Conservation (phyloP, 768 basidiomycete species). For the Amanita pallidorosea region DNA sequence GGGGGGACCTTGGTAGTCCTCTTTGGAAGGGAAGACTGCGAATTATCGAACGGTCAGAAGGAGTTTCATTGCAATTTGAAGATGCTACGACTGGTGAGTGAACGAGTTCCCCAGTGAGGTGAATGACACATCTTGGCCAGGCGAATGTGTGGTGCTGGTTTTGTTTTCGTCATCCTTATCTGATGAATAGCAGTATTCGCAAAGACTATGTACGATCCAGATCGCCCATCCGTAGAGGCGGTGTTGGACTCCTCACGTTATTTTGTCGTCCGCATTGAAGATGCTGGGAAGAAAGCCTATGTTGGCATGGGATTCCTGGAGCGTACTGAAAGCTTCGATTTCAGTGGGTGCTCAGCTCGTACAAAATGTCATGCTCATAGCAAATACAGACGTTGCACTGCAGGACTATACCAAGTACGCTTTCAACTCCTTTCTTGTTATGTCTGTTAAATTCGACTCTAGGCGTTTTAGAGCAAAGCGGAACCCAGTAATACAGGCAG, state of each 20-base stretch:
- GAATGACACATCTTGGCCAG: background rate
- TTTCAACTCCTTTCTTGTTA: slow-evolving; percentile 2
- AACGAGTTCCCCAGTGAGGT: background rate
- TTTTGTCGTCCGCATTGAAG: slow-evolving; percentile 88
- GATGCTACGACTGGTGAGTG: slow-evolving; percentile 65
- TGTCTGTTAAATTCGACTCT: background rate
- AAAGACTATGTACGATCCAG: slow-evolving; percentile 68
- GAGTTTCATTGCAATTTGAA: slow-evolving; percentile 69
- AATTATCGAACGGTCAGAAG: slow-evolving; percentile 66
- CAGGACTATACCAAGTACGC: slow-evolving; percentile 78
- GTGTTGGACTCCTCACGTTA: slow-evolving; percentile 93
- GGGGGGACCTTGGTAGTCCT: slow-evolving; percentile 77
- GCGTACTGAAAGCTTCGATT: slow-evolving; percentile 83
- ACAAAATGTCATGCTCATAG: background rate
- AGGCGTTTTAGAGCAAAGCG: slow-evolving; percentile 59
- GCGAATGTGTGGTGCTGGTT: slow-evolving; percentile 1
- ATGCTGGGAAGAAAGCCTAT: slow-evolving; percentile 78
- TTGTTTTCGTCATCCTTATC: background rate
- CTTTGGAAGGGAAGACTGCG: slow-evolving; percentile 90
- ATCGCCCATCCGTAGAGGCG: slow-evolving; percentile 83
- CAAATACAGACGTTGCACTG: slow-evolving; percentile 58
- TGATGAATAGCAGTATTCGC: slow-evolving; percentile 62
- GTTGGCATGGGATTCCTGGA: slow-evolving; percentile 92
- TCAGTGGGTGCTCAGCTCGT: slow-evolving; percentile 46
- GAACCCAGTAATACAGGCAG: slow-evolving; percentile 34